Conservation (phyloP, 2,329 filamentous ascomycete genomes). For the Aspergillus awamori region DNA sequence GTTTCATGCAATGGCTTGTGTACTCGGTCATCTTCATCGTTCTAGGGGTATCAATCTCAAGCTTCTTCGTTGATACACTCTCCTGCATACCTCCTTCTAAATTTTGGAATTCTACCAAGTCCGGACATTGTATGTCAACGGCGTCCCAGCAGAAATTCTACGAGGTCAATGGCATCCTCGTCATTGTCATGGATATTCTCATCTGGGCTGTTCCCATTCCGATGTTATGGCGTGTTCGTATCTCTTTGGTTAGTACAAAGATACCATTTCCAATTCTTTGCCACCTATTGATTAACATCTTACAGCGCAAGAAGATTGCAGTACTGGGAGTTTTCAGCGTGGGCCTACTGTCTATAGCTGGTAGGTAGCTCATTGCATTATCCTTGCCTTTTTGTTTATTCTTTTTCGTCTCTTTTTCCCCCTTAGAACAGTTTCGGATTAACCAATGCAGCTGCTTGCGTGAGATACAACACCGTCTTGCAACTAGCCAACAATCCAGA, state of each 20-base stretch:
- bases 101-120: constrained; percentile 10
- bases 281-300: not conserved
- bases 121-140: constrained; percentile 14
- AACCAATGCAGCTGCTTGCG: constrained; percentile 15
- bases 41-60: constrained; percentile 5
- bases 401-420: too few species aligned
- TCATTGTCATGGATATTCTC: constrained; percentile 21
- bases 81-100: constrained; percentile 15
- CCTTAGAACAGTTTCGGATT: not conserved
- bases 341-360: constrained; percentile 18
- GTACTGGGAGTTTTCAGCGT: constrained; percentile 18
- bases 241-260: constrained; percentile 4
- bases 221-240: constrained; percentile 19
- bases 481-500: constrained; percentile 13
- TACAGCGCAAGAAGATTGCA: constrained; percentile 18
- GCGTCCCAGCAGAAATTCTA: constrained; percentile 18
- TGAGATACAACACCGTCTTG: constrained; percentile 20
- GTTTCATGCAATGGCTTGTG: constrained; percentile 15
- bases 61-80: constrained; percentile 12
- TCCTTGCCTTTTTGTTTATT: too few species aligned
- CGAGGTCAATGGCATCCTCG: constrained; percentile 21
- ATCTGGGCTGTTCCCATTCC: constrained; percentile 20
- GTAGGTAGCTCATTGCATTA: not conserved
- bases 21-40: constrained; percentile 10
- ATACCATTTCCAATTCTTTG: not conserved